These are phyloP conservation scores for Pythium rhizo-oryzae DNA, from an alignment of 352 stramenopile species.

Conservation along the genomic window DNA sequence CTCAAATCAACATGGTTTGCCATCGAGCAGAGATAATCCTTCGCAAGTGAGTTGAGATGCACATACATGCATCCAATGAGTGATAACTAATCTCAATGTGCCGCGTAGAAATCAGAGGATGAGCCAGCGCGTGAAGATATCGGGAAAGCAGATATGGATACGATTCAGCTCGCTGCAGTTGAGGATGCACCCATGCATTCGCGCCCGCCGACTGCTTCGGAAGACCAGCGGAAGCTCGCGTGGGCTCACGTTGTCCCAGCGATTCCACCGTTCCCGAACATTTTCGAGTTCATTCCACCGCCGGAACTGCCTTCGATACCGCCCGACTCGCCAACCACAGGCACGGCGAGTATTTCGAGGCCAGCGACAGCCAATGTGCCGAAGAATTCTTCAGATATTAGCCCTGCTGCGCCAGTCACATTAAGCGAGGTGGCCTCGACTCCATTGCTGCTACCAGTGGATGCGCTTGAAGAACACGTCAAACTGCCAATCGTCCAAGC, in stretches of 20 bases:
- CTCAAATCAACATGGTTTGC: too few species aligned
- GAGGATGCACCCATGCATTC: neutral
- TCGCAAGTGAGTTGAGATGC: too few species aligned
- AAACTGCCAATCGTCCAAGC: slow-evolving; percentile 35
- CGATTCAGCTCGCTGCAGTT: neutral
- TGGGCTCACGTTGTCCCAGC: slow-evolving; percentile 41
- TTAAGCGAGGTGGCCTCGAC: neutral
- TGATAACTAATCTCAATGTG: neutral
- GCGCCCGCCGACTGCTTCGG: neutral
- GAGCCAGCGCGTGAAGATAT: neutral
- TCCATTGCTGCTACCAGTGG: neutral
- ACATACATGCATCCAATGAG: neutral
- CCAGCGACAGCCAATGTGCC: neutral
- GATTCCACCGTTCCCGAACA: slow-evolving; percentile 35
- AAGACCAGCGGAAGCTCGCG: slow-evolving; percentile 35
- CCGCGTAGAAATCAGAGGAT: neutral
- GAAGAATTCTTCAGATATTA: neutral
- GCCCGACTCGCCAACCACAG: neutral
- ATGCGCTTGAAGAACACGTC: slow-evolving; percentile 2
- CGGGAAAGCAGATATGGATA: slow-evolving; percentile 1
- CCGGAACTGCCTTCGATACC: neutral
- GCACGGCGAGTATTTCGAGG: neutral
- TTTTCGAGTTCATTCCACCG: slow-evolving; percentile 50
- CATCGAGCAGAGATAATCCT: too few species aligned
- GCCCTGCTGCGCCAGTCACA: neutral